Conservation (phyloP, 257 asterid species). For the Dorcoceras hygrometricum region DNA sequence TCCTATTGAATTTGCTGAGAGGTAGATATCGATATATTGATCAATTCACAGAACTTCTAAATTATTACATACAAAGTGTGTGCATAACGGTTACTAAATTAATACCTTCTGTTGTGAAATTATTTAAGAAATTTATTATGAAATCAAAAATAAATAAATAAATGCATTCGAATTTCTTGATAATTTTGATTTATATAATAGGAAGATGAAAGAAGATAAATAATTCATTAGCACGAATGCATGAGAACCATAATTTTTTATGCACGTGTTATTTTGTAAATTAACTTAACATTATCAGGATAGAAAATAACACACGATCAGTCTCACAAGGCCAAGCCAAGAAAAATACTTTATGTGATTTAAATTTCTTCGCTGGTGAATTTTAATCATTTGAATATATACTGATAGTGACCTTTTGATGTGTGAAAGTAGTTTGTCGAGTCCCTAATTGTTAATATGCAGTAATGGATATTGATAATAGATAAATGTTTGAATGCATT, state of each 20-base stretch:
- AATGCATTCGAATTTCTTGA: background rate
- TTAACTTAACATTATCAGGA: background rate
- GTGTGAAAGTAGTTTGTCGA: background rate
- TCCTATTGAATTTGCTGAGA: constrained; percentile 94
- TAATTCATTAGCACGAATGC: background rate
- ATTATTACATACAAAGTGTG: background rate
- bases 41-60: background rate
- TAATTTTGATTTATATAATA: too few species aligned
- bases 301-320: background rate
- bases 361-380: background rate
- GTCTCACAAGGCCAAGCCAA: background rate
- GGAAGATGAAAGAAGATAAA: background rate
- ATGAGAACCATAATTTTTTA: too few species aligned
- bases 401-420: background rate
- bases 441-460: background rate
- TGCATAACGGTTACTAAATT: background rate
- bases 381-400: background rate
- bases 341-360: background rate
- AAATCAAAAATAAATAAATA: too few species aligned
- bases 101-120: background rate
- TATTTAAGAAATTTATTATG: too few species aligned
- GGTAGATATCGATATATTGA: constrained; percentile 36
- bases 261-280: background rate
- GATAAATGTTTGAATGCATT: background rate
- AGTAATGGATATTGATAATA: background rate